Conservation (phyloP, 176 grass and related monocot genomes). For the Carex myosuroides region DNA sequence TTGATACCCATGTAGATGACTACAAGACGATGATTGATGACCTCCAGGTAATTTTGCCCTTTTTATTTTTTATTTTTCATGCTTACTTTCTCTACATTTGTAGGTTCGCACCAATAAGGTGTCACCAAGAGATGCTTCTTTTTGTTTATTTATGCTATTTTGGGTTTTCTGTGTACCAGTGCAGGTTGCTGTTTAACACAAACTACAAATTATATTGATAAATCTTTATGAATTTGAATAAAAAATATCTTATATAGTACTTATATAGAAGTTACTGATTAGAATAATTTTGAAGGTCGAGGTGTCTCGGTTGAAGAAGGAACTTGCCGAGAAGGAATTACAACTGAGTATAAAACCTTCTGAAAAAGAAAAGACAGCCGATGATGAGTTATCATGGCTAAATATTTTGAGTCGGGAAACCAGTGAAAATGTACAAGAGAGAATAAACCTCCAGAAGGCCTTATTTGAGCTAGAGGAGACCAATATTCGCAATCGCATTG, state of each 20-base stretch:
- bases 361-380: conserved; percentile 54
- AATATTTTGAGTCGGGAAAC: conserved; percentile 95
- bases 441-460: conserved; percentile 98
- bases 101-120: neutral
- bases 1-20: conserved; percentile 94
- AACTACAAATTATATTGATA: conserved; percentile 4
- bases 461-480: conserved; percentile 97
- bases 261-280: neutral
- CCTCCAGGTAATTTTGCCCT: conserved; percentile 63
- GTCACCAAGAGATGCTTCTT: neutral
- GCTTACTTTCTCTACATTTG: conserved; percentile 9
- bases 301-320: conserved; percentile 73
- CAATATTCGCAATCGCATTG: conserved; percentile 78
- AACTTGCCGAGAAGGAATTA: conserved; percentile 89
- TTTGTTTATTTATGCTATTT: conserved; percentile 3
- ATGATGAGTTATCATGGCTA: conserved; percentile 80
- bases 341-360: conserved; percentile 72
- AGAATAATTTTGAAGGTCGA: conserved; percentile 54
- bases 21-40: conserved; percentile 87
- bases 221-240: neutral
- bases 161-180: neutral
- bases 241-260: neutral
- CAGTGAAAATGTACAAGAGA: conserved; percentile 93
- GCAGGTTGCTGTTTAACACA: neutral
- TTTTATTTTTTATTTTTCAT: neutral